Evolutionary conservation across 139 green algal species (phyloP).

Genomic region (Chlorella sorokiniana): DNA sequence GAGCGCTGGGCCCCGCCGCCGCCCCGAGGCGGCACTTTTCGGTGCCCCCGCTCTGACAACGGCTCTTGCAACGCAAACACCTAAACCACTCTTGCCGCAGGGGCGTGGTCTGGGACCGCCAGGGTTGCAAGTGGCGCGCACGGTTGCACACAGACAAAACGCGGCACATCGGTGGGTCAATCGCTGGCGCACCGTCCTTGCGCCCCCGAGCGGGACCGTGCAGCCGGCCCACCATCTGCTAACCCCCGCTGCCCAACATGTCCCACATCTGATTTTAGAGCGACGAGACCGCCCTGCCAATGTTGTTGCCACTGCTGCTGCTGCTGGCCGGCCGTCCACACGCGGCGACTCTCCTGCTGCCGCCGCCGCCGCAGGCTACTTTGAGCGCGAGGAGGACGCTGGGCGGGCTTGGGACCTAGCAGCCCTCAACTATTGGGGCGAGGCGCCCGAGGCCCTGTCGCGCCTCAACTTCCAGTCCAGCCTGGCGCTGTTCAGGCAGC

Average conservation of each 20-base stretch:
- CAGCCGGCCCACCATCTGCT: not conserved
- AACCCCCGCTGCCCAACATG: not conserved
- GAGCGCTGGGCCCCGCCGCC: too few relatives aligned
- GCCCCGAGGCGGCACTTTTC: too few relatives aligned
- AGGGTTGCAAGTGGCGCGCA: constrained; percentile 37
- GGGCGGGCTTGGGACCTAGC: constrained; percentile 44
- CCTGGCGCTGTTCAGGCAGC: constrained; percentile 24
- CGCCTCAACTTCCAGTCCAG: constrained; percentile 44
- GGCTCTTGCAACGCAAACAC: not conserved
- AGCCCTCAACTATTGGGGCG: constrained; percentile 21
- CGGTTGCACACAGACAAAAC: constrained; percentile 45
- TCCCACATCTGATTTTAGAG: too few relatives aligned
- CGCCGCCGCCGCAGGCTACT: constrained; percentile 25
- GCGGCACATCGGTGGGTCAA: constrained; percentile 37
- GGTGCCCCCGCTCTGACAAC: not conserved
- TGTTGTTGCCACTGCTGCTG: too few relatives aligned
- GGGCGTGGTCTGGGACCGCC: constrained; percentile 42
- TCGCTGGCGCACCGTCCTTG: too few relatives aligned
- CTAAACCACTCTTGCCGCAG: constrained; percentile 7
- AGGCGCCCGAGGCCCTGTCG: not conserved
- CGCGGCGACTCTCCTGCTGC: not conserved
- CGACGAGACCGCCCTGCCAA: too few relatives aligned
- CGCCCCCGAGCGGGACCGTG: too few relatives aligned
- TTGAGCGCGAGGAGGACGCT: constrained; percentile 27
- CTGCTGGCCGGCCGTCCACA: too few relatives aligned